These are phyloP conservation scores for Teunomyces kruisii DNA, from an alignment of 805 yeast genomes.

Conservation along the genomic window DNA sequence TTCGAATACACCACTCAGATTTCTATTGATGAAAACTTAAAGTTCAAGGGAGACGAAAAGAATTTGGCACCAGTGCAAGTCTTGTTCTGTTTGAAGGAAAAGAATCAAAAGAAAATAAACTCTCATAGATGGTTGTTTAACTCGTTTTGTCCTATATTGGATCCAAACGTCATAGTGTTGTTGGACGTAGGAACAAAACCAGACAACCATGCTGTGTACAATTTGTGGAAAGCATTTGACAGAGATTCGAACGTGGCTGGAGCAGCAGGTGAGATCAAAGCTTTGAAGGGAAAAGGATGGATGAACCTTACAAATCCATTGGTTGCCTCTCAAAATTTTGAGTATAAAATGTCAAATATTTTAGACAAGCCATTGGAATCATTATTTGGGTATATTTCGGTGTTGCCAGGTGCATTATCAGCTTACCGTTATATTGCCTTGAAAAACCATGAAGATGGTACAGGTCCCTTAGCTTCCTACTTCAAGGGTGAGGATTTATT, in stretches of 20 bases:
- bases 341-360: constrained; percentile 95
- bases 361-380: constrained; percentile 93
- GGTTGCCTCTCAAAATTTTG: constrained; percentile 95
- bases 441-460: constrained; percentile 80
- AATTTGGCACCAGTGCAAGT: constrained; percentile 94
- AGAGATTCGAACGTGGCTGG: constrained; percentile 97
- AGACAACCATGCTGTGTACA: constrained; percentile 83
- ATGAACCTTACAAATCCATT: constrained; percentile 79
- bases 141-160: constrained; percentile 87
- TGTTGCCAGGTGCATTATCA: constrained; percentile 92
- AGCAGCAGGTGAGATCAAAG: constrained; percentile 96
- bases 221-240: constrained; percentile 97
- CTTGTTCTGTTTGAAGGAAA: constrained; percentile 87
- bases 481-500: constrained; percentile 78
- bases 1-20: constrained; percentile 97
- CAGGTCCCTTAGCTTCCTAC: constrained; percentile 87
- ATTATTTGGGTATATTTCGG: constrained; percentile 88
- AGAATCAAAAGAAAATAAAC: constrained; percentile 89
- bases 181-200: constrained; percentile 98
- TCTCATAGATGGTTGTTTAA: constrained; percentile 98
- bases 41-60: constrained; percentile 86
- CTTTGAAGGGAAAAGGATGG: constrained; percentile 92
- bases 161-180: constrained; percentile 86
- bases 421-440: constrained; percentile 91
- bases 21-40: constrained; percentile 83